phyloP scores from a whole-genome alignment of 192 early-diverging fungal genomes.

The Coemansia sp. region DNA sequence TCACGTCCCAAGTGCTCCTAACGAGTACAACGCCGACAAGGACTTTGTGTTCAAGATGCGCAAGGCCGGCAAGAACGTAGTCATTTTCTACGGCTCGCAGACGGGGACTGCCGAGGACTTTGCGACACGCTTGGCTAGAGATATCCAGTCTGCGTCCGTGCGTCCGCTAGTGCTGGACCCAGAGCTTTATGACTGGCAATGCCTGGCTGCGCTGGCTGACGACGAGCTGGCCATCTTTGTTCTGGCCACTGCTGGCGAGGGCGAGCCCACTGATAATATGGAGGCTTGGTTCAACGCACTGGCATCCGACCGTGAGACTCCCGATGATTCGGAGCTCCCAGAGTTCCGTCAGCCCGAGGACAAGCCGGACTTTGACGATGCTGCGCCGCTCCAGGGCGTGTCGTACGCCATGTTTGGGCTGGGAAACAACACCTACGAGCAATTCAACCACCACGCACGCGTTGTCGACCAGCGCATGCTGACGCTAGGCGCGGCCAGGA shows the following conservation, averaged over 20 bases:
- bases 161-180: constrained; percentile 78
- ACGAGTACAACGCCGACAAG: constrained; percentile 34
- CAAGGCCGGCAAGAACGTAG: constrained; percentile 66
- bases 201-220: constrained; percentile 65
- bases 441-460: constrained; percentile 82
- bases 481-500: constrained; percentile 71
- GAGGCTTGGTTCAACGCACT: constrained; percentile 91
- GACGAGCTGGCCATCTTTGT: constrained; percentile 84
- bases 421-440: constrained; percentile 60
- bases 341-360: constrained; percentile 62
- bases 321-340: constrained; percentile 64
- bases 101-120: constrained; percentile 99
- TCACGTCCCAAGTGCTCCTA: background rate
- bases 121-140: constrained; percentile 86
- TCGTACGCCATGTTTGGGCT: constrained; percentile 55
- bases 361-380: constrained; percentile 85
- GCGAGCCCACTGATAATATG: constrained; percentile 98
- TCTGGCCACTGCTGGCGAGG: constrained; percentile 95
- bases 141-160: constrained; percentile 65
- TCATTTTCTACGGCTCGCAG: constrained; percentile 96
- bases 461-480: constrained; percentile 66
- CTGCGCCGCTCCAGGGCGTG: constrained; percentile 58
- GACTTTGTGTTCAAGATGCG: constrained; percentile 58
- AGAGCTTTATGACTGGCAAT: constrained; percentile 90
- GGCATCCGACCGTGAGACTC: constrained; percentile 59